Base-by-base conservation (phyloP, 805 yeast species). In the Myxozyma mucilagina region DNA sequence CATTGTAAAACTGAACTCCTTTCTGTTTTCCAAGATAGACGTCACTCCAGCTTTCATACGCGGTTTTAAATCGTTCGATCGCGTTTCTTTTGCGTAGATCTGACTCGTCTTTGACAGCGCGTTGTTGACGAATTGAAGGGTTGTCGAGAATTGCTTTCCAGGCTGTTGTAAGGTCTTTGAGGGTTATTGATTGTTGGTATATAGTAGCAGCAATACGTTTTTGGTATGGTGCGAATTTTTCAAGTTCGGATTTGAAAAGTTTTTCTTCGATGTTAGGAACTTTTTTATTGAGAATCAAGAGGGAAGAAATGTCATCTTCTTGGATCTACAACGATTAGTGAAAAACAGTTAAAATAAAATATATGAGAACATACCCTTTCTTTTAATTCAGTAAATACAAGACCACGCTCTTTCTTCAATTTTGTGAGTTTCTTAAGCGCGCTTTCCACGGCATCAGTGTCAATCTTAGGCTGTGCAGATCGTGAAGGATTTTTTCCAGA, bases 251-350 rank as follows among this genome's bases (percentile, higher is more conserved):
- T 16, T 84, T 82, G 71, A 92, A 91, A 13, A 87, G 71, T 4
- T 63, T 74, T 9, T 80, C 76, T 60, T 87, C 91, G 48, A 82
- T 79, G 7, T 83, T 84, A 4, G 84, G 76, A 42, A 80, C 81
- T 47, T 82, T 80, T 62, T 82, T 84, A 70, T 89, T 87, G 65
- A 86, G 76, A 8, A 93, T 82, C 36, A 93, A 78, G 11, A 86
- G 77, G 56, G 87, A 85, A 0, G 96, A 87, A 53, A 91, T 90
- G 71, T 93, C 97, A 74, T 93, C 98, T 13, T 80, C 79, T 68
- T 86, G 94, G 38, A 66, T 50, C 61, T 60, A 24, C 3, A 32
- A 14, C 10, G n/a, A 29, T 6, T 10, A 20, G 20, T 10, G 6
- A 20, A 16, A 20, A 5, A 14, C 6, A 3, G 20, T 43, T 3